Evolutionary conservation across 2,329 filamentous ascomycete genomes (phyloP).

Genomic region (Botryotinia globosa): DNA sequence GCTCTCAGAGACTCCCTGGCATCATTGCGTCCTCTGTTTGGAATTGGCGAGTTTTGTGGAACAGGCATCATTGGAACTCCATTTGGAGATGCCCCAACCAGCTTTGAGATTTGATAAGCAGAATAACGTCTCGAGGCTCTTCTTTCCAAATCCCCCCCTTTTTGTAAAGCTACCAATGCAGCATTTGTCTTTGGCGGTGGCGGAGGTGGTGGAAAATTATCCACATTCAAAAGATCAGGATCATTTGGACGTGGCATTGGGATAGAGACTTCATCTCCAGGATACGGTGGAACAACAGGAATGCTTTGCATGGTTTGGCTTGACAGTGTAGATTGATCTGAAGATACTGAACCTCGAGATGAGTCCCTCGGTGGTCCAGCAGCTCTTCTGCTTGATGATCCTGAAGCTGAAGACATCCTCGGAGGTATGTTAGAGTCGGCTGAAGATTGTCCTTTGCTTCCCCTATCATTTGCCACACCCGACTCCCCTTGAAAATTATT

Average conservation of each 20-base stretch:
- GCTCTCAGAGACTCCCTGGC: constrained; percentile 80
- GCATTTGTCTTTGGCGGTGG: constrained; percentile 84
- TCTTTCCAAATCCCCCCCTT: constrained; percentile 87
- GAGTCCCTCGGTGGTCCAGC: constrained; percentile 46
- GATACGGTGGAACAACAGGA: constrained; percentile 70
- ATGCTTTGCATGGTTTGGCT: constrained; percentile 74
- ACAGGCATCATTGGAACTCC: constrained; percentile 86
- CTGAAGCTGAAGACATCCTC: constrained; percentile 41
- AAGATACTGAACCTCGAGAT: constrained; percentile 50
- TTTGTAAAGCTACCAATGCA: constrained; percentile 84
- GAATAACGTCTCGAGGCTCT: constrained; percentile 92
- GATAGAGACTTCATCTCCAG: constrained; percentile 55
- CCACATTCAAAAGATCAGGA: constrained; percentile 46
- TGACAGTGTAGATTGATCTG: constrained; percentile 67
- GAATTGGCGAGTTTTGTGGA: constrained; percentile 75
- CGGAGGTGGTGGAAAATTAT: constrained; percentile 70
- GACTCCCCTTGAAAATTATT: constrained; percentile 32
- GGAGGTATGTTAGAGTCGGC: constrained; percentile 45
- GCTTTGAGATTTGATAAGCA: constrained; percentile 94
- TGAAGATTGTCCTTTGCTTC: constrained; percentile 22
- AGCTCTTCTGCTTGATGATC: constrained; percentile 27
- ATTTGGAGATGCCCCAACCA: constrained; percentile 75
- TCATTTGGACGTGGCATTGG: constrained; percentile 44
- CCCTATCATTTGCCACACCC: constrained; percentile 26
- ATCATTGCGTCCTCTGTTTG: constrained; percentile 76